A percentile compares a stretch with the other conserved stretches of the same genome.
Conservation (phyloP, 768 basidiomycete genomes). For the Cystofilobasidium ferigula region DNA sequence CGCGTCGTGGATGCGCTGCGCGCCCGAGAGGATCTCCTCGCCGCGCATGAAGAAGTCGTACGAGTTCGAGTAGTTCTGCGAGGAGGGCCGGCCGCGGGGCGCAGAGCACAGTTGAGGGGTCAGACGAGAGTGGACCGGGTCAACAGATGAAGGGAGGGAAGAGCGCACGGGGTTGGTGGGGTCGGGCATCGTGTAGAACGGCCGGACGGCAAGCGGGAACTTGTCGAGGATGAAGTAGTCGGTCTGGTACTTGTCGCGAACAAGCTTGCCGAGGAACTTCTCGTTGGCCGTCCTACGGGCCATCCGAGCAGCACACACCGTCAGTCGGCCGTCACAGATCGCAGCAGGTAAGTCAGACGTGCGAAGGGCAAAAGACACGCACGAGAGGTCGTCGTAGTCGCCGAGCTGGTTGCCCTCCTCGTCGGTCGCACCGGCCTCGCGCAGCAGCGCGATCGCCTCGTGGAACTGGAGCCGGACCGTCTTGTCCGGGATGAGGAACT, state of each 20-base stretch:
- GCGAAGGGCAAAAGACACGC: constrained; percentile 9
- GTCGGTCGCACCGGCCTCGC: constrained; percentile 55
- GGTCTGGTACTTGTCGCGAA: constrained; percentile 86
- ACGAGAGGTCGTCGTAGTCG: constrained; percentile 72
- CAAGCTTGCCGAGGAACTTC: constrained; percentile 75
- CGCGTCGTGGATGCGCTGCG: constrained; percentile 93
- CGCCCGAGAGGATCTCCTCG: constrained; percentile 95
- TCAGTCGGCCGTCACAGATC: too few relatives aligned
- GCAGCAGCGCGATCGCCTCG: constrained; percentile 76
- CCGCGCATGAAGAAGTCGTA: constrained; percentile 99
- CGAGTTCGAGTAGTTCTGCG: constrained; percentile 80
- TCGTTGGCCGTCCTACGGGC: constrained; percentile 77
- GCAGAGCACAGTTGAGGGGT: too few relatives aligned
- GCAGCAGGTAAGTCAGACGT: background rate
- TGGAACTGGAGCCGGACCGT: constrained; percentile 75
- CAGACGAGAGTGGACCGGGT: background rate
- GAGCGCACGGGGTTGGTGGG: constrained; percentile 62
- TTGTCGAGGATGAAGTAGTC: constrained; percentile 99
- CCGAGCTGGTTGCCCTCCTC: constrained; percentile 44
- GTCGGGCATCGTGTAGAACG: constrained; percentile 99
- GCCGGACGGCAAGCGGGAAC: constrained; percentile 87
- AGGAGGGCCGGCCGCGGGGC: too few relatives aligned
- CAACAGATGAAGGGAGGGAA: background rate
- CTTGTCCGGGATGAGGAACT: constrained; percentile 87
- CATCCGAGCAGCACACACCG: constrained; percentile 13